phyloP scores from a whole-genome alignment of 2,329 filamentous ascomycete genomes.

The Beauveria caledonica region DNA sequence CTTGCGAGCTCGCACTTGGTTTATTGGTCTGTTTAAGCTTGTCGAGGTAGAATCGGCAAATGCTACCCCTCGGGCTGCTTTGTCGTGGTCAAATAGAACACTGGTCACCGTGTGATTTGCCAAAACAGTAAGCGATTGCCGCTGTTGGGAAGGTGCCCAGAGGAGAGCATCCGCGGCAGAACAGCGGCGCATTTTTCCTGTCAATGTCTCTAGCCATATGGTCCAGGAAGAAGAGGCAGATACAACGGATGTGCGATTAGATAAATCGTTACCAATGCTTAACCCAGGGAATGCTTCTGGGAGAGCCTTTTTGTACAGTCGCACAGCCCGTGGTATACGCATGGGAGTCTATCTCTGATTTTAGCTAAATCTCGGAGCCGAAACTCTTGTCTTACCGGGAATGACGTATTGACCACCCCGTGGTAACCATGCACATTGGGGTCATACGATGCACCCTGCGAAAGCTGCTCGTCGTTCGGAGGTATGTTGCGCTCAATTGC shows the following conservation, averaged over 20 bases:
- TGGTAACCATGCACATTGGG: conserved; percentile 23
- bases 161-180: conserved; percentile 19
- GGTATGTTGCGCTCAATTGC: conserved; percentile 18
- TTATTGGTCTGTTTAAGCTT: conserved; percentile 39
- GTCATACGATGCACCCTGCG: conserved; percentile 16
- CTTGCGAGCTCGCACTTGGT: conserved; percentile 3
- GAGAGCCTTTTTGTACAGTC: conserved; percentile 17
- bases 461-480: conserved; percentile 14
- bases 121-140: conserved; percentile 23
- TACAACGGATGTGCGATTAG: conserved; percentile 16
- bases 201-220: conserved; percentile 16
- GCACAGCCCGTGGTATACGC: conserved; percentile 17
- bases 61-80: conserved; percentile 4
- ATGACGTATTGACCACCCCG: conserved; percentile 18
- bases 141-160: conserved; percentile 25
- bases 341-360: conserved; percentile 13
- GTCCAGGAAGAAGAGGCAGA: conserved; percentile 20
- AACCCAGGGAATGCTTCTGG: conserved; percentile 16
- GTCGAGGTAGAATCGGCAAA: conserved; percentile 15
- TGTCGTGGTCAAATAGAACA: conserved; percentile 19
- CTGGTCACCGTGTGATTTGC: conserved; percentile 27
- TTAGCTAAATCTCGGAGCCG: neutral
- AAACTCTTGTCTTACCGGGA: conserved; percentile 13
- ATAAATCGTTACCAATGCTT: conserved; percentile 17
- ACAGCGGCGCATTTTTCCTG: conserved; percentile 14